Evolutionary conservation across 768 basidiomycete species (phyloP).

Genomic region (Tephrocybe sp.): DNA sequence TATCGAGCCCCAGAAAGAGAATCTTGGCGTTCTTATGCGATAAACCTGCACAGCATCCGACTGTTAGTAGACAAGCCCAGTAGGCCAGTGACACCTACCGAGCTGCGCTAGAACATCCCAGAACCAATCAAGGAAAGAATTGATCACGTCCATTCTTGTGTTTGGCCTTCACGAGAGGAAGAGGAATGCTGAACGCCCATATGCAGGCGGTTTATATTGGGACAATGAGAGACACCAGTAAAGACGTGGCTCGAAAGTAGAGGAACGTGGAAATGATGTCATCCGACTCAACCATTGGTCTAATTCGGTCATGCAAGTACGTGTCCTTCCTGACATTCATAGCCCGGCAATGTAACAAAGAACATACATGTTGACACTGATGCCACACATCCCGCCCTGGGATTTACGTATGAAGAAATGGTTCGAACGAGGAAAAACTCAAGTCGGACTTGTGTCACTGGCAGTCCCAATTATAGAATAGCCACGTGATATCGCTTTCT

Average conservation of each 20-base stretch:
- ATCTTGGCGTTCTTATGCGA: conserved; percentile 99
- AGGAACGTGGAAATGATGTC: not conserved
- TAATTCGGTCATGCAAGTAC: not conserved
- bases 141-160: conserved; percentile 28
- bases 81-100: conserved; percentile 49
- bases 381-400: too few relatives aligned
- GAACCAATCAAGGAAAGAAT: conserved; percentile 93
- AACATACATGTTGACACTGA: too few relatives aligned
- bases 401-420: too few relatives aligned
- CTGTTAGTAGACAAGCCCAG: not conserved
- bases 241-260: not conserved
- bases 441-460: too few relatives aligned
- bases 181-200: not conserved
- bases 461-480: too few relatives aligned
- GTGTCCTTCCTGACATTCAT: too few relatives aligned
- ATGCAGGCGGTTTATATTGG: not conserved
- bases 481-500: too few relatives aligned
- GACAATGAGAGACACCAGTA: not conserved
- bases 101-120: conserved; percentile 93
- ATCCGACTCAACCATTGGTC: too few relatives aligned
- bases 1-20: conserved; percentile 97
- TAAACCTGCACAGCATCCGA: conserved; percentile 55
- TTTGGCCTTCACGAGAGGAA: not conserved
- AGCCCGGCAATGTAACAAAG: too few relatives aligned
- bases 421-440: too few relatives aligned